These are phyloP conservation scores for Usnea hakonensis DNA, from an alignment of 495 filamentous ascomycete species.

Conservation along the genomic window DNA sequence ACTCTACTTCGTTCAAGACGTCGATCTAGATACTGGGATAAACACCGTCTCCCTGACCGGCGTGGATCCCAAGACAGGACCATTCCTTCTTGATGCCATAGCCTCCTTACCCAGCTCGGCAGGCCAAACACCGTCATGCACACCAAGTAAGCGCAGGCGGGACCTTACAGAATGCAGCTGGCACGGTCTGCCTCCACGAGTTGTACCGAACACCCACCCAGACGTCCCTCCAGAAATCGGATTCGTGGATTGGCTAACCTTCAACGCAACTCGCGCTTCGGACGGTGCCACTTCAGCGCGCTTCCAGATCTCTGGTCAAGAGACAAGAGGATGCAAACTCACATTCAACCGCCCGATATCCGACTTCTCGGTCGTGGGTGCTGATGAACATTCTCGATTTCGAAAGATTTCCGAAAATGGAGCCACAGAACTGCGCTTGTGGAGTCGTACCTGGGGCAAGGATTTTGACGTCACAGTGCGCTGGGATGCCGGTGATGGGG, in stretches of 20 bases:
- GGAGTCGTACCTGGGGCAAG: slow-evolving; percentile 66
- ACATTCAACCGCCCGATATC: slow-evolving; percentile 54
- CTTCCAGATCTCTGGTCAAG: slow-evolving; percentile 53
- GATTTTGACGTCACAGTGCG: slow-evolving; percentile 69
- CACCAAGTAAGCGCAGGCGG: slow-evolving; percentile 22
- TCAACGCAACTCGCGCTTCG: slow-evolving; percentile 49
- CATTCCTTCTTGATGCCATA: slow-evolving; percentile 62
- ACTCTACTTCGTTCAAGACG: slow-evolving; percentile 72
- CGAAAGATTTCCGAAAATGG: slow-evolving; percentile 46
- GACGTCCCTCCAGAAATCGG: slow-evolving; percentile 38
- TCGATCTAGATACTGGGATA: slow-evolving; percentile 66
- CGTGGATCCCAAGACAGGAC: slow-evolving; percentile 35
- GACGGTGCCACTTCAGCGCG: slow-evolving; percentile 35
- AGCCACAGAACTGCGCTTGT: slow-evolving; percentile 53
- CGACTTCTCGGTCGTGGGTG: slow-evolving; percentile 52
- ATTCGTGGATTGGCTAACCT: slow-evolving; percentile 54
- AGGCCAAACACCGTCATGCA: slow-evolving; percentile 53
- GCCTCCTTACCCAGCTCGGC: slow-evolving; percentile 61
- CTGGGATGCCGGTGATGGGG: slow-evolving; percentile 42
- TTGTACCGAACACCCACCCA: slow-evolving; percentile 36
- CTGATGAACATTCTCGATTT: slow-evolving; percentile 49
- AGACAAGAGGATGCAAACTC: slow-evolving; percentile 66
- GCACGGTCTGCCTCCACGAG: slow-evolving; percentile 55
- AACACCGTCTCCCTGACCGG: slow-evolving; percentile 65
- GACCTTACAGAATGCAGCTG: slow-evolving; percentile 63